Evolutionary conservation across 768 basidiomycete species (phyloP).

Genomic region (Lentinula detonsa): DNA sequence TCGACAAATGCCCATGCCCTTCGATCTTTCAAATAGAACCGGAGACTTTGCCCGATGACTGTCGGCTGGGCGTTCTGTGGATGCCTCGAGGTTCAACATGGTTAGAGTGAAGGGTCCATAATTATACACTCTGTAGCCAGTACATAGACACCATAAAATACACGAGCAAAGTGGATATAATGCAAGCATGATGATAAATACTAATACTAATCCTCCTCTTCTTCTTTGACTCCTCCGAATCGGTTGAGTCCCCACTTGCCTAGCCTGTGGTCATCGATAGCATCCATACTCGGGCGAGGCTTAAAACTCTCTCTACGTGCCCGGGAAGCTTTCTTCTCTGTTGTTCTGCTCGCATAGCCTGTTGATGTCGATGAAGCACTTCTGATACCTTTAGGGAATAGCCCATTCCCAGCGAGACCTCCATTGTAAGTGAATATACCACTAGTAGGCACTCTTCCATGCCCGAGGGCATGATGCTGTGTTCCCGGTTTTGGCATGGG

Average conservation of each 20-base stretch:
- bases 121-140: neutral
- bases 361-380: slow-evolving; percentile 12
- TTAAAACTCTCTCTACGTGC: slow-evolving; percentile 76
- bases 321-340: slow-evolving; percentile 43
- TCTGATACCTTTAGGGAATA: slow-evolving; percentile 21
- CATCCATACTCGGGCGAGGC: slow-evolving; percentile 71
- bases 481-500: slow-evolving; percentile 45
- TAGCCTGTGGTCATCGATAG: slow-evolving; percentile 19
- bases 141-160: neutral
- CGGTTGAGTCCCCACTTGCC: slow-evolving; percentile 16
- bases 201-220: slow-evolving; percentile 31
- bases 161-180: neutral
- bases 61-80: too few relatives aligned
- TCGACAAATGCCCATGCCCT: too few relatives aligned
- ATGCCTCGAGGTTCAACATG: too few relatives aligned
- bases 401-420: slow-evolving; percentile 1
- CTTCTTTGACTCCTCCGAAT: slow-evolving; percentile 39
- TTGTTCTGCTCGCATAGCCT: slow-evolving; percentile 18
- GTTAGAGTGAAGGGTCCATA: too few relatives aligned
- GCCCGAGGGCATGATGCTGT: slow-evolving; percentile 50
- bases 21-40: too few relatives aligned
- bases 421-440: slow-evolving; percentile 4
- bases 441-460: slow-evolving; percentile 40
- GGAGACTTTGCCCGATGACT: too few relatives aligned
- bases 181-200: neutral